These are phyloP conservation scores for Saitozyma podzolica DNA, from an alignment of 768 basidiomycete genomes.

Conservation along the genomic window DNA sequence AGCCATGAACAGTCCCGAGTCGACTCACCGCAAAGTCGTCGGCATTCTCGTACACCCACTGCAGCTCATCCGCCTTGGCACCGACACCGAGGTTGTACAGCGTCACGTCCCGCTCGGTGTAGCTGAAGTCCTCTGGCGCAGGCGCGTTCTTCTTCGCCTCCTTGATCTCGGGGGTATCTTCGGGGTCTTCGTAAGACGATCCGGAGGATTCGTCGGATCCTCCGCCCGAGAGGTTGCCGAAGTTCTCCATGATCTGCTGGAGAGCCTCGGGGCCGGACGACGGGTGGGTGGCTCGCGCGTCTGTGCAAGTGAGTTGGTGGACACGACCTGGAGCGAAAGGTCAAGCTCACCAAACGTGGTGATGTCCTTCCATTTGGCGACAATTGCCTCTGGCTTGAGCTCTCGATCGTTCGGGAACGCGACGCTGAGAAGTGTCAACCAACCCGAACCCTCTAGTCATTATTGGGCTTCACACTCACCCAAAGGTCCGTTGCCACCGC, in stretches of 20 bases:
- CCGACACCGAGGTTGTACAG: constrained; percentile 95
- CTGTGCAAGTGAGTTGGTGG: constrained; percentile 52
- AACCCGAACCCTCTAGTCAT: neutral
- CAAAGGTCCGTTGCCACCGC: constrained; percentile 88
- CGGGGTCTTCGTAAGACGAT: constrained; percentile 60
- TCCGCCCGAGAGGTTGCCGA: constrained; percentile 56
- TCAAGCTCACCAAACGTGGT: constrained; percentile 69
- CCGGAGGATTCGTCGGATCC: constrained; percentile 17
- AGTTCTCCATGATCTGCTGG: constrained; percentile 68
- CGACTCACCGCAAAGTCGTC: constrained; percentile 65
- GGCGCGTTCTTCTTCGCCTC: constrained; percentile 69
- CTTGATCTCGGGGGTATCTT: constrained; percentile 78
- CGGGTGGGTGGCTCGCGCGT: constrained; percentile 82
- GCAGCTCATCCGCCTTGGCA: constrained; percentile 85
- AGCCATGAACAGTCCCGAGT: too few relatives aligned
- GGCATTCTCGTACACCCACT: constrained; percentile 87
- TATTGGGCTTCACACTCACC: constrained; percentile 55
- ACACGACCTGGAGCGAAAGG: neutral
- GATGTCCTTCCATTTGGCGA: constrained; percentile 76
- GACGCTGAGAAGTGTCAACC: constrained; percentile 16
- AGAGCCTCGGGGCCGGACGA: constrained; percentile 71
- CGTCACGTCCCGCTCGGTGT: constrained; percentile 86
- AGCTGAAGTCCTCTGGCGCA: constrained; percentile 64
- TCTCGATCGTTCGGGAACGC: constrained; percentile 73
- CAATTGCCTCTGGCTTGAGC: constrained; percentile 76